These are phyloP conservation scores for Begonia fuchsioides DNA, from an alignment of 306 rosid species.

Conservation along the genomic window DNA sequence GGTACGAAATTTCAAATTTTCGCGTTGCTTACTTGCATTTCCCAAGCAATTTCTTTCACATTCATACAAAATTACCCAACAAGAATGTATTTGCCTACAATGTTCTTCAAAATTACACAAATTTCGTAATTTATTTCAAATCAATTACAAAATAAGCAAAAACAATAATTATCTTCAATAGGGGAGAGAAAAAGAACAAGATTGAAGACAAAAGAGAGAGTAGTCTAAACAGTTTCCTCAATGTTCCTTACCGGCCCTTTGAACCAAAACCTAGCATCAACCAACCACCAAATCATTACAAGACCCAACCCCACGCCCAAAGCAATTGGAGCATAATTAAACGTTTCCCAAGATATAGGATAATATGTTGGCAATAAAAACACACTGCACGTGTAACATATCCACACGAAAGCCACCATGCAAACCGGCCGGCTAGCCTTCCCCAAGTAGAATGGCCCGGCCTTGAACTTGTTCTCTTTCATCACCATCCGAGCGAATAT, in stretches of 20 bases:
- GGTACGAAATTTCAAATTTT: too few species aligned
- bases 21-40: too few species aligned
- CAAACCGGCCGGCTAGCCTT: slow-evolving; percentile 66
- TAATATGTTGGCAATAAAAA: slow-evolving; percentile 65
- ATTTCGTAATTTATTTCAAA: too few species aligned
- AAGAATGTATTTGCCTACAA: too few species aligned
- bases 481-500: slow-evolving; percentile 66
- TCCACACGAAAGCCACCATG: slow-evolving; percentile 63
- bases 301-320: slow-evolving; percentile 41
- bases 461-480: slow-evolving; percentile 55
- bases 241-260: slow-evolving; percentile 74
- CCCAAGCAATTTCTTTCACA: too few species aligned
- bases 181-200: too few species aligned
- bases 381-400: slow-evolving; percentile 73
- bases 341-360: slow-evolving; percentile 59
- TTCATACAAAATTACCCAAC: too few species aligned
- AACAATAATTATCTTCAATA: too few species aligned
- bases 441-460: slow-evolving; percentile 72
- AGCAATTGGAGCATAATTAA: slow-evolving; percentile 80
- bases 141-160: too few species aligned
- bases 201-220: too few species aligned
- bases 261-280: slow-evolving; percentile 89
- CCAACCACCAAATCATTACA: slow-evolving; percentile 71
- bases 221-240: slow-evolving; percentile 27
- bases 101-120: too few species aligned